Base-by-base conservation (phyloP, 345 rosid species). In the Arabidopsis thaliana region DNA sequence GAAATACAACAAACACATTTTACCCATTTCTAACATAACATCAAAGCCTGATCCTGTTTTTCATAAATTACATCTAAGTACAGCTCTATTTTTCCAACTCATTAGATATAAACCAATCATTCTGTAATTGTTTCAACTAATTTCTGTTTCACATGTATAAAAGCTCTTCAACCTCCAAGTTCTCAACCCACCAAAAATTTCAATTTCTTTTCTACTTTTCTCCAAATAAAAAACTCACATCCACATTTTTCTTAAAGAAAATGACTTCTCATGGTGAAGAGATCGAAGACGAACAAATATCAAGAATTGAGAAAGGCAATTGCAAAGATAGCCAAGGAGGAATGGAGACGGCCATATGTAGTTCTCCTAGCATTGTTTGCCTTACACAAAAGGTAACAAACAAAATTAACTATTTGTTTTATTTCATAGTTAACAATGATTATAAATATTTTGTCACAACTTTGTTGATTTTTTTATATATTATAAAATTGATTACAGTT, bases 221-320 rank as follows among this genome's bases (percentile, higher is more conserved):
- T 1, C 40, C 2, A 22, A 14, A 30, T 1, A 55, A 62, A 41
- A 42, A 42, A 3, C 3, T 11, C 1, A 5, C 24, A 5, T 73
- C 9, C 6, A 25, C 0, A 8, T 40, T 41, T 52, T 22, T 25
- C 2, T 25, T 61, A 24, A 4, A 8, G 16, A 68, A 53, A 58
- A 65, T 78, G 81, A 8, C 73, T 22, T 65, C 69, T 0, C 59
- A 23, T 33, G 2, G 32, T 38, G 57, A 78, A 49, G 77, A 45
- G 65, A 71, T 65, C 0, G 67, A 77, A 58, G 81, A 71, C 7
- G 81, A 78, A 42, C 38, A 77, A 50, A 71, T 77, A 49, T 71
- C 81, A 65, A 77, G 51, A 66, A 12, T 34, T 34, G 81, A 78
- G 49, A 59, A 71, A 41, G 81, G 77, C 12, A 56, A 6, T 8